Percentiles rank a stretch among this genome's conserved stretches.
These are phyloP conservation scores for Dothiorella sarmentorum DNA, from an alignment of 2,329 filamentous ascomycete species.

Conservation along the genomic window DNA sequence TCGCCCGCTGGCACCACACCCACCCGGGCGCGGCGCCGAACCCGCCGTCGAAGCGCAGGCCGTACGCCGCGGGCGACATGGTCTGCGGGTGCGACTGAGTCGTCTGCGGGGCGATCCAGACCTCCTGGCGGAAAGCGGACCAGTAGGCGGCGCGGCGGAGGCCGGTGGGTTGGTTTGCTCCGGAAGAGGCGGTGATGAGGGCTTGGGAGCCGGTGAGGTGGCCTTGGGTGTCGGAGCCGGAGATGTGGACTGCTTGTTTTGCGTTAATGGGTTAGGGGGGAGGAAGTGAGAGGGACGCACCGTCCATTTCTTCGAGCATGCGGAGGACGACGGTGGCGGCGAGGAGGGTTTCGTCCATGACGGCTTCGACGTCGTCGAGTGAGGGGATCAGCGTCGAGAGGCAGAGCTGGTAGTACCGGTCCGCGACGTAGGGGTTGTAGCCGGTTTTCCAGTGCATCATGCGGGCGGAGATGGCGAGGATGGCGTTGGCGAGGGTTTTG, in stretches of 20 bases:
- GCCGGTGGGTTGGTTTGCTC: slow-evolving; percentile 20
- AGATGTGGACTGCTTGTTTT: slow-evolving; percentile 26
- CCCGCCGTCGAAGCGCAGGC: background rate
- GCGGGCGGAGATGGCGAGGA: slow-evolving; percentile 42
- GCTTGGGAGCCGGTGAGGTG: slow-evolving; percentile 32
- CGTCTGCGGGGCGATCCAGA: slow-evolving; percentile 28
- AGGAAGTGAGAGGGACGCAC: slow-evolving; percentile 18
- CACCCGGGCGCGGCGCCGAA: background rate
- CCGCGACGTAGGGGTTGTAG: slow-evolving; percentile 41
- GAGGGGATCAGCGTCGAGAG: slow-evolving; percentile 41
- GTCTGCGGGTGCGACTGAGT: slow-evolving; percentile 20
- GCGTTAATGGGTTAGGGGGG: background rate
- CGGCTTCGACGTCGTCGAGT: slow-evolving; percentile 38
- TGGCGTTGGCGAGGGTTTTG: slow-evolving; percentile 41
- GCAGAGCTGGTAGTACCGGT: slow-evolving; percentile 42
- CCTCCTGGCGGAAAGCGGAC: slow-evolving; percentile 37
- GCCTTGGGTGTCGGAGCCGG: slow-evolving; percentile 35
- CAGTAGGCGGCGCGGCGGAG: slow-evolving; percentile 38
- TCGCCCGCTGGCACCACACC: slow-evolving; percentile 9
- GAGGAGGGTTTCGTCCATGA: slow-evolving; percentile 40
- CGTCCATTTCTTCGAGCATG: slow-evolving; percentile 43
- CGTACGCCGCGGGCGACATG: background rate
- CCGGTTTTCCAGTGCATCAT: slow-evolving; percentile 39
- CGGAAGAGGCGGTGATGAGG: slow-evolving; percentile 20
- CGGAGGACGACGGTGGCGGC: slow-evolving; percentile 42